Base-by-base conservation (phyloP, 2,329 filamentous ascomycete species). In the Cryoendolithus antarcticus region DNA sequence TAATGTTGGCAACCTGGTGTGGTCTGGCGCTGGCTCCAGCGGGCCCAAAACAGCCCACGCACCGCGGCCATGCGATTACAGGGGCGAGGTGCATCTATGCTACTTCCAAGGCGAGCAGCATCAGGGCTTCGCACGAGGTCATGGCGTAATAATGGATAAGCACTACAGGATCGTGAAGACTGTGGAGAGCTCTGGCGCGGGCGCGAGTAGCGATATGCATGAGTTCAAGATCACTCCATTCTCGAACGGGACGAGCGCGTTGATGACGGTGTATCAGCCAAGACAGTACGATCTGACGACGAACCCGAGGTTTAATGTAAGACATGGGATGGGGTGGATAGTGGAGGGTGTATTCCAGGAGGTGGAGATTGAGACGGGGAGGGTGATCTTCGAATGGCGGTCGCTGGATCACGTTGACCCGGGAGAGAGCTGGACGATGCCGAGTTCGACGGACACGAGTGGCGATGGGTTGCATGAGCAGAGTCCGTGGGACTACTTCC, bases 311-410 rank as follows among this genome's bases (percentile, higher is more conserved):
- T 62, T 57, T 43, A 57, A 60, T 19, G 43, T 62, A 9, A 48
- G 59, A 35, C 53, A 58, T 6, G 66, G 67, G 3, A 58, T 70
- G 43, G 67, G 67, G 1, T 72, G 66, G 65, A 52, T 72, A 29
- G 65, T 71, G 46, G 64, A 71, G 50, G 67, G 67, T 39, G 58
- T 70, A 2, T 71, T 72, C 43, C 69, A 72, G 49, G 70, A 74
- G 52, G 58, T 74, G 27, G 66, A 75, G 40, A 69, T 74, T 32
- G 61, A 68, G 15, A 75, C 69, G 2, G 71, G 72, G 2, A 60
- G 67, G 31, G 54, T 77, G 3, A 44, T 76, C 8, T 77, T 77
- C 45, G 72, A 77, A 47, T 77, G 74, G 74, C 64, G 63, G 24
- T 70, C 68, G 45, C 56, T 76, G 7, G 71, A 75, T 41, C 69